A percentile compares a stretch with the other conserved stretches of the same genome.
These are phyloP conservation scores for Fusarium pilosicola DNA, from an alignment of 2,329 filamentous ascomycete species.

Conservation along the genomic window DNA sequence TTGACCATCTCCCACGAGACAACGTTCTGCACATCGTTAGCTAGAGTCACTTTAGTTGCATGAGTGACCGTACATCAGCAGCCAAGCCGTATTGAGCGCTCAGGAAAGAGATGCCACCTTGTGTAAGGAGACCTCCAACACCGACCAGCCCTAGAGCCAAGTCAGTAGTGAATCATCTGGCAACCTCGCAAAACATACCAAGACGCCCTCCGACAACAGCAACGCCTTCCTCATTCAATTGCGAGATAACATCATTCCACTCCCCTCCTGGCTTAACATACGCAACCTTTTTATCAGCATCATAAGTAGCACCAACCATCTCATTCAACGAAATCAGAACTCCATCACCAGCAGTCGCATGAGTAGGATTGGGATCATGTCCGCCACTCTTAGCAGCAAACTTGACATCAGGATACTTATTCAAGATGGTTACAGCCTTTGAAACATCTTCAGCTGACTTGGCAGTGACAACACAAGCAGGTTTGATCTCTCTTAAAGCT, in stretches of 20 bases:
- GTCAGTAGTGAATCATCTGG: not conserved
- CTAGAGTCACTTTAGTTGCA: rapidly evolving
- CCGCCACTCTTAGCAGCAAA: constrained; percentile 21
- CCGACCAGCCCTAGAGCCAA: not conserved
- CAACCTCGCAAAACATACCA: not conserved
- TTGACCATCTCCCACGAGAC: constrained; percentile 19
- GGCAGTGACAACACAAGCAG: constrained; percentile 5
- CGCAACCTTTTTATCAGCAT: constrained; percentile 2
- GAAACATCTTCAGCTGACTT: constrained; percentile 10
- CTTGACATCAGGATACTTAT: constrained; percentile 19
- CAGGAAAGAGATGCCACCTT: constrained; percentile 19
- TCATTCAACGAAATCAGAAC: constrained; percentile 15
- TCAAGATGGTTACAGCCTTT: constrained; percentile 5
- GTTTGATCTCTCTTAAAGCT: not conserved
- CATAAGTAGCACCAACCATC: constrained; percentile 7
- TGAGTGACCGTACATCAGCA: not conserved
- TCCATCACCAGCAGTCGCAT: constrained; percentile 11
- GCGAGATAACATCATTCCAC: constrained; percentile 26
- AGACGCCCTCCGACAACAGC: constrained; percentile 6
- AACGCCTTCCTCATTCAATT: not conserved
- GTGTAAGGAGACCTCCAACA: constrained; percentile 9
- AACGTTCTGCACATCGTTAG: constrained; percentile 1
- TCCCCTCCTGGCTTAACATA: constrained; percentile 27
- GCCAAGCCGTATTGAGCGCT: constrained; percentile 23
- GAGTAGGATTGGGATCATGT: constrained; percentile 12